Evolutionary conservation across 1,284 basidiomycete species (phyloP).

Genomic region (Heterobasidion parviporum): DNA sequence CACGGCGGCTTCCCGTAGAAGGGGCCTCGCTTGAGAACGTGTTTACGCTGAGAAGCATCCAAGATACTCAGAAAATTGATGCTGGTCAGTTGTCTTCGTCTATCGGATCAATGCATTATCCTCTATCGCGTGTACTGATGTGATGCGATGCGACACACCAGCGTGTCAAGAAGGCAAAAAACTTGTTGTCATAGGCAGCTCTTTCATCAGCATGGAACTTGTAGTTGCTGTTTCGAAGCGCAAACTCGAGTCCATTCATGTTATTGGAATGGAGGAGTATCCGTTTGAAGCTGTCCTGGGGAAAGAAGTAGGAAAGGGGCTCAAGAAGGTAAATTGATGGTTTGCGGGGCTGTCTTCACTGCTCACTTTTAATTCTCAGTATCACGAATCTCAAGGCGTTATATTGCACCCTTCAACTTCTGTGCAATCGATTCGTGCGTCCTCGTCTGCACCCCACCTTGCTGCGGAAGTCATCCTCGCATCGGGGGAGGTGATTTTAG

Average conservation of each 20-base stretch:
- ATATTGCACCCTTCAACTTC: constrained; percentile 73
- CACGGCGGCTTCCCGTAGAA: constrained; percentile 70
- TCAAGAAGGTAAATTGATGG: constrained; percentile 58
- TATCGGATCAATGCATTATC: constrained; percentile 9
- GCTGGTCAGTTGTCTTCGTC: constrained; percentile 35
- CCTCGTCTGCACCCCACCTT: constrained; percentile 35
- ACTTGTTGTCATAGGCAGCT: constrained; percentile 82
- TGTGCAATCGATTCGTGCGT: constrained; percentile 62
- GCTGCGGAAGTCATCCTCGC: constrained; percentile 50
- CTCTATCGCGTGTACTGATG: not conserved
- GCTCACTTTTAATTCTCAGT: constrained; percentile 29
- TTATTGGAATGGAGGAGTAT: constrained; percentile 80
- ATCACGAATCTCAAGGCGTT: constrained; percentile 73
- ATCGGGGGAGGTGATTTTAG: constrained; percentile 62
- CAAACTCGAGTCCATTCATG: constrained; percentile 69
- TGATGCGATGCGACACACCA: constrained; percentile 14
- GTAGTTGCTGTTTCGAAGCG: constrained; percentile 71
- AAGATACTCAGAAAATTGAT: constrained; percentile 74
- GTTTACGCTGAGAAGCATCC: constrained; percentile 65
- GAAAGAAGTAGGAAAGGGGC: constrained; percentile 69
- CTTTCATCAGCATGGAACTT: constrained; percentile 93
- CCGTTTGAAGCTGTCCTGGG: constrained; percentile 84
- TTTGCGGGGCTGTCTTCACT: not conserved
- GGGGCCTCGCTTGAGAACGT: constrained; percentile 77
- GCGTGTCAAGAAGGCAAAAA: constrained; percentile 65